These are phyloP conservation scores for Diplocarpon mali DNA, from an alignment of 2,329 filamentous ascomycete species.

Conservation along the genomic window DNA sequence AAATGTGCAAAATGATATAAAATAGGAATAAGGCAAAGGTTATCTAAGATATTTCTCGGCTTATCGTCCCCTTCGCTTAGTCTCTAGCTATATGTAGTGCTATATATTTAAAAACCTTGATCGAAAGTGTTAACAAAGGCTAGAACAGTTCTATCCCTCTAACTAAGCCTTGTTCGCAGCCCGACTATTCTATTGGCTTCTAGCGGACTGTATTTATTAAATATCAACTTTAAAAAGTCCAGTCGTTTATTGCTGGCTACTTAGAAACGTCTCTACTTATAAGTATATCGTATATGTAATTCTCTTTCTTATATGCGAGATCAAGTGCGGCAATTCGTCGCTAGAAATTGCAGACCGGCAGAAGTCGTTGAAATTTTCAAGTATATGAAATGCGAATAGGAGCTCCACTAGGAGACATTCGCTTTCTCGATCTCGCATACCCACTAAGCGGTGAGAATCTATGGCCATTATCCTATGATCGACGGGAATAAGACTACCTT, in stretches of 20 bases:
- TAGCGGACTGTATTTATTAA: slow-evolving; percentile 29
- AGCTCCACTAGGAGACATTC: slow-evolving; percentile 29
- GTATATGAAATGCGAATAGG: slow-evolving; percentile 10
- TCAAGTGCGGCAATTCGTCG: slow-evolving; percentile 32
- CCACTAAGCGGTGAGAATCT: slow-evolving; percentile 23
- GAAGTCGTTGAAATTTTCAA: slow-evolving; percentile 1
- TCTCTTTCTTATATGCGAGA: slow-evolving; percentile 39
- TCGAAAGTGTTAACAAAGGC: slow-evolving; percentile 32
- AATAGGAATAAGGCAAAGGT: slow-evolving; percentile 29
- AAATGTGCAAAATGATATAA: slow-evolving; percentile 26
- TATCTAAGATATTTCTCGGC: slow-evolving; percentile 24
- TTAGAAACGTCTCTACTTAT: slow-evolving; percentile 25
- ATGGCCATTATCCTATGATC: slow-evolving; percentile 27
- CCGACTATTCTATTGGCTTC: slow-evolving; percentile 35
- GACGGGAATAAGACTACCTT: slow-evolving; percentile 18
- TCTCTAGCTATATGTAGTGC: neutral
- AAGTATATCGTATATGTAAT: slow-evolving; percentile 36
- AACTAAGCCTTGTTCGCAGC: slow-evolving; percentile 30
- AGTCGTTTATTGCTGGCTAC: slow-evolving; percentile 29
- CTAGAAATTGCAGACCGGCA: slow-evolving; percentile 20
- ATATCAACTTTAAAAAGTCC: slow-evolving; percentile 32
- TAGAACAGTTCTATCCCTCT: slow-evolving; percentile 33
- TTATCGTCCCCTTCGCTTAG: slow-evolving; percentile 24
- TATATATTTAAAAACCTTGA: slow-evolving; percentile 26
- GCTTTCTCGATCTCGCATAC: slow-evolving; percentile 29